A percentile compares a stretch with the other conserved stretches of the same genome.
phyloP scores from a whole-genome alignment of 163 green algal species.

The Scenedesmus sp. region DNA sequence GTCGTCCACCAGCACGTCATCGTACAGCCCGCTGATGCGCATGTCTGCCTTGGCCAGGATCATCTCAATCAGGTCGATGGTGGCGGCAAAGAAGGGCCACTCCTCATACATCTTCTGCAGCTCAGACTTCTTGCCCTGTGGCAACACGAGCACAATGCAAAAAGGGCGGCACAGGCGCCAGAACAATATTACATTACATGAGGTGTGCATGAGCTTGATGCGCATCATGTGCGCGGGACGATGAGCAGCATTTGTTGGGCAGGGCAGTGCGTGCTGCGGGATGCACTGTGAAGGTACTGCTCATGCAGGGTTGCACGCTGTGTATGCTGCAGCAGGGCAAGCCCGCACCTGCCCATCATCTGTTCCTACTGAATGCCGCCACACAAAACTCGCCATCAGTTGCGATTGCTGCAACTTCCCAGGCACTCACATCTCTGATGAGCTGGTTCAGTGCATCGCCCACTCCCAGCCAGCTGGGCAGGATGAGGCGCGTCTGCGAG shows the following conservation, averaged over 20 bases:
- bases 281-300: not conserved
- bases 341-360: not conserved
- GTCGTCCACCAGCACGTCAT: conserved; percentile 69
- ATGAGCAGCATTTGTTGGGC: not conserved
- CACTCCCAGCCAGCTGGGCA: conserved; percentile 95
- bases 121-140: conserved; percentile 68
- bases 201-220: no score
- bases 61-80: conserved; percentile 97
- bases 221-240: not conserved
- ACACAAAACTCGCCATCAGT: no score
- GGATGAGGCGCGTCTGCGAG: conserved; percentile 79
- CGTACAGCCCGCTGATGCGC: conserved; percentile 83
- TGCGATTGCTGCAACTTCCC: not conserved
- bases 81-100: conserved; percentile 96
- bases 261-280: not conserved
- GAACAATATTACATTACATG: no score
- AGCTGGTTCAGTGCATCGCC: conserved; percentile 80
- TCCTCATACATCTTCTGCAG: conserved; percentile 91
- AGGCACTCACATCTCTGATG: conserved; percentile 63
- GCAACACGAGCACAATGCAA: not conserved
- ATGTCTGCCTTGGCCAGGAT: conserved; percentile 87
- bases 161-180: no score
- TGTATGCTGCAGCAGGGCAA: not conserved
- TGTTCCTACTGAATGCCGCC: not conserved
- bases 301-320: not conserved